phyloP scores from a whole-genome alignment of 2,329 filamentous ascomycete species.

The Rutstroemia sp. region DNA sequence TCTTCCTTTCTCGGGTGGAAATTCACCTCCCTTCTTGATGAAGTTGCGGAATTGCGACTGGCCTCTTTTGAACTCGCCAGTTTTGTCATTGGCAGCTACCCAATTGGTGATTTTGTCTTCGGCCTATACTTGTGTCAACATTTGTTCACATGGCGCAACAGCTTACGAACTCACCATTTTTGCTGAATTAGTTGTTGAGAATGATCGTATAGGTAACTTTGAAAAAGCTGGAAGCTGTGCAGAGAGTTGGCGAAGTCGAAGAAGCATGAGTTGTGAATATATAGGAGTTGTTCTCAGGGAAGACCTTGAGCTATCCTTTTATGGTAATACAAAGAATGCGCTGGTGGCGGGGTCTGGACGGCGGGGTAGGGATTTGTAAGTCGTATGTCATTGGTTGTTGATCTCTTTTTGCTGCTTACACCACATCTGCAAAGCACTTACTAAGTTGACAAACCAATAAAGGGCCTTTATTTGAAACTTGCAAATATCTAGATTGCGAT shows the following conservation, averaged over 20 bases:
- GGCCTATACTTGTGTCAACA: conserved; percentile 12
- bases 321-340: background rate
- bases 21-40: conserved; percentile 56
- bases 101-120: conserved; percentile 66
- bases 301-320: background rate
- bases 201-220: background rate
- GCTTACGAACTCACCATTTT: conserved; percentile 10
- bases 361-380: conserved; percentile 5
- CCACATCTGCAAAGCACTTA: conserved; percentile 2
- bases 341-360: background rate
- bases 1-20: conserved; percentile 71
- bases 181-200: background rate
- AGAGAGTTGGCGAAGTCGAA: conserved; percentile 1
- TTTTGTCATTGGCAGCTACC: conserved; percentile 69
- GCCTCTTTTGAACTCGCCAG: conserved; percentile 90
- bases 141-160: background rate
- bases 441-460: conserved; percentile 3
- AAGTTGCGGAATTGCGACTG: conserved; percentile 69
- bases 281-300: background rate
- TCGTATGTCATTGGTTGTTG: background rate
- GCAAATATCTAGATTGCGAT: background rate
- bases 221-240: background rate
- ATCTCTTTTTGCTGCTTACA: conserved; percentile 6
- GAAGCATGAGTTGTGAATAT: conserved; percentile 8
- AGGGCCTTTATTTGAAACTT: background rate